These are phyloP conservation scores for Ichthyophthirius multifiliis DNA, from an alignment of 169 alveolate genomes.

Conservation along the genomic window DNA sequence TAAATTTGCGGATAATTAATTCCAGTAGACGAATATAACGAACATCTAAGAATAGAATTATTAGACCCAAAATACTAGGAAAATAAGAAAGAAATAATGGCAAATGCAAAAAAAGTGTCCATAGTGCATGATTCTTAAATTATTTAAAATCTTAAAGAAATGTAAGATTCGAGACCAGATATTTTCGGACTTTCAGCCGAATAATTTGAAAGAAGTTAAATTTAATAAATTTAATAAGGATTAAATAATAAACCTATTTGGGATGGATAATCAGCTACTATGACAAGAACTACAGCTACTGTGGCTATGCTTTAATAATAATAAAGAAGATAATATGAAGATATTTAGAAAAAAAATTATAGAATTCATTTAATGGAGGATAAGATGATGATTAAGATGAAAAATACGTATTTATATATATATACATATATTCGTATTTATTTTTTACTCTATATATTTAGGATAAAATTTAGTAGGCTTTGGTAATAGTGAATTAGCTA, in stretches of 20 bases:
- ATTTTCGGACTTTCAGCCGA: neutral
- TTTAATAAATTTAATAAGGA: no score
- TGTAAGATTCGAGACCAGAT: neutral
- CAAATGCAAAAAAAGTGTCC: neutral
- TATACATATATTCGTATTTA: neutral
- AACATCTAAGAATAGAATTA: slow-evolving; percentile 41
- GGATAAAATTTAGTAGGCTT: neutral
- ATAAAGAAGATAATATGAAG: neutral
- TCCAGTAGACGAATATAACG: slow-evolving; percentile 11
- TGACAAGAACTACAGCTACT: slow-evolving; percentile 61
- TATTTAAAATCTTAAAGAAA: neutral
- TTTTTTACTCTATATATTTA: neutral
- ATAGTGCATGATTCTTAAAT: neutral
- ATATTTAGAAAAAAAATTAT: neutral
- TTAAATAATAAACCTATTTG: slow-evolving; percentile 21
- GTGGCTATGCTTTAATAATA: slow-evolving; percentile 4
- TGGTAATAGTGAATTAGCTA: neutral
- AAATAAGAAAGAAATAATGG: slow-evolving; percentile 19
- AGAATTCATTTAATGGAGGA: neutral
- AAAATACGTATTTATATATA: neutral
- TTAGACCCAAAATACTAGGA: slow-evolving; percentile 37
- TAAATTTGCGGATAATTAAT: slow-evolving; percentile 24
- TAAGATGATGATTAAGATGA: neutral
- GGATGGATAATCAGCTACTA: slow-evolving; percentile 46
- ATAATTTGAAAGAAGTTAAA: neutral